Percentiles rank a stretch among this genome's conserved stretches.
Conservation (phyloP, 345 rosid species). For the Draba incana region DNA sequence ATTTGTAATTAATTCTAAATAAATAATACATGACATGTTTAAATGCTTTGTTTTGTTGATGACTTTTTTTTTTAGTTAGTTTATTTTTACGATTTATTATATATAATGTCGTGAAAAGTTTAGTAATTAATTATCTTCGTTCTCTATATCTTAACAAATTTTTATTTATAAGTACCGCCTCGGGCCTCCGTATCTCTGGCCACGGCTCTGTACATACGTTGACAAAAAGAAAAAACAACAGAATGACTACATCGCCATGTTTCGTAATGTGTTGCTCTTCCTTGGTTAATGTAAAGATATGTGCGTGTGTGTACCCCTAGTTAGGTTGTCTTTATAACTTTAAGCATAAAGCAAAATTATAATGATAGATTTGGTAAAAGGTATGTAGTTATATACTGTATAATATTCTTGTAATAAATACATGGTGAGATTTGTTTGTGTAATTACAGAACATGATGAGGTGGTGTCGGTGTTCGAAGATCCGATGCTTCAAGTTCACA, state of each 20-base stretch:
- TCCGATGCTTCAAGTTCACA: slow-evolving; percentile 62
- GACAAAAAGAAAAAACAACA: no score
- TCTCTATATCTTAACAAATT: no score
- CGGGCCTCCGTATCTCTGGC: no score
- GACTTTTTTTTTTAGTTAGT: no score
- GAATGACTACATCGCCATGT: neutral
- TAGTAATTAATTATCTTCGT: no score
- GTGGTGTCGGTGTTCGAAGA: slow-evolving; percentile 71
- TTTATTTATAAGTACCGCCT: no score
- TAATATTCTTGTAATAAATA: neutral
- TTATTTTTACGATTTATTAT: no score
- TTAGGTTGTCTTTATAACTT: neutral
- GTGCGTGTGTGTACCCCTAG: neutral
- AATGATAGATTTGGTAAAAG: neutral
- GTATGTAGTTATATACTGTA: neutral
- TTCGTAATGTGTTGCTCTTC: neutral
- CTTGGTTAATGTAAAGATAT: neutral
- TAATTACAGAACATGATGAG: slow-evolving; percentile 52
- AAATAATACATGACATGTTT: no score
- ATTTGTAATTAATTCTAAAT: no score
- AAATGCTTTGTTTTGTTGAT: no score
- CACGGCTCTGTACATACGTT: no score
- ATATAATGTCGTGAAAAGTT: no score
- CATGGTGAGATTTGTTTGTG: slow-evolving; percentile 3
- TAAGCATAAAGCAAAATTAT: neutral